A percentile compares a stretch with the other conserved stretches of the same genome.
Conservation (phyloP, 2,329 filamentous ascomycete genomes). For the Cordyceps cateniannulata region DNA sequence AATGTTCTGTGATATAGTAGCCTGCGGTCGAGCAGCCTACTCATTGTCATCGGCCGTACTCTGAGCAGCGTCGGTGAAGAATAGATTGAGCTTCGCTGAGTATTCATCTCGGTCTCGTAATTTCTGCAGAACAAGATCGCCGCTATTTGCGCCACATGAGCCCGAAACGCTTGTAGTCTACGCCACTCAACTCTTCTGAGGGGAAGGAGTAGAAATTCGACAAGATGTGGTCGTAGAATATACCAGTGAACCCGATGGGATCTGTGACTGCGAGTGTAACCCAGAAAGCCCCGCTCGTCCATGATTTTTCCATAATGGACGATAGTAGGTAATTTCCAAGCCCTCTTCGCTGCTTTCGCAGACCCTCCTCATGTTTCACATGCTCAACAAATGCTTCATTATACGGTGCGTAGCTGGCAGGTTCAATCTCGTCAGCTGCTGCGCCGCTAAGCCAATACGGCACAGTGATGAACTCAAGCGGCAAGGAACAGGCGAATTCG, state of each 20-base stretch:
- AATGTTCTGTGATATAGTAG: too few species aligned
- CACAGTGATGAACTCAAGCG: conserved; percentile 20
- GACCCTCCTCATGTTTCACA: conserved; percentile 7
- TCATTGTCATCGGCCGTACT: too few species aligned
- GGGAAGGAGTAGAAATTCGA: conserved; percentile 11
- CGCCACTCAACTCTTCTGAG: conserved; percentile 12
- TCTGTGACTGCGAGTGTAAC: conserved; percentile 13
- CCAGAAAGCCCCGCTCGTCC: conserved; percentile 14
- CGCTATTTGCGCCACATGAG: conserved; percentile 9
- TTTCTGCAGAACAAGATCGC: background rate
- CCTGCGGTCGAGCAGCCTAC: too few species aligned
- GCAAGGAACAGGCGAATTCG: conserved; percentile 26
- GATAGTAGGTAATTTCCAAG: conserved; percentile 12
- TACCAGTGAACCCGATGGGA: conserved; percentile 13
- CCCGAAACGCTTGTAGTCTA: conserved; percentile 12
- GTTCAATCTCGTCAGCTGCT: conserved; percentile 12
- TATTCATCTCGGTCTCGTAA: background rate
- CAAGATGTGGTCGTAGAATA: conserved; percentile 15
- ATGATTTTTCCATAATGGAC: conserved; percentile 13
- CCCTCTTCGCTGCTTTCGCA: background rate
- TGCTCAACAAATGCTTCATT: conserved; percentile 11
- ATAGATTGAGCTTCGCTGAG: background rate
- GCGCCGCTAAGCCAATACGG: conserved; percentile 27
- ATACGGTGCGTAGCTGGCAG: background rate
- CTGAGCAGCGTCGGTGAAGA: background rate